Conservation (phyloP, 768 basidiomycete species). For the Daedaleopsis nitida region DNA sequence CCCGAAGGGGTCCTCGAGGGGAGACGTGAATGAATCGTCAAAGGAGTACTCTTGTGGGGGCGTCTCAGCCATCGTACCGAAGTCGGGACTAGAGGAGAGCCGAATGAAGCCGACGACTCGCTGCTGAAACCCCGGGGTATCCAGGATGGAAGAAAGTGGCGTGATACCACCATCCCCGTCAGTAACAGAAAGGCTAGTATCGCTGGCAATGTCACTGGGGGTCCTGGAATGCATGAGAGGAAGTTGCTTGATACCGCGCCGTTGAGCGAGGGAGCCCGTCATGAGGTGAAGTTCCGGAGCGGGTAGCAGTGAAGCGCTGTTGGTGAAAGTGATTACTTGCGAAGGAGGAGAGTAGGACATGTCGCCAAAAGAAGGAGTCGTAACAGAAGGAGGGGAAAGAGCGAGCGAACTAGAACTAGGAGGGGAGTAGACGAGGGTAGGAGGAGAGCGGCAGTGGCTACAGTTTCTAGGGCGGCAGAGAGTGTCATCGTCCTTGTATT, state of each 20-base stretch:
- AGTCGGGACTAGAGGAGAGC: background rate
- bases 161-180: background rate
- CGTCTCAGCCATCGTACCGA: background rate
- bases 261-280: conserved; percentile 7
- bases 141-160: conserved; percentile 1
- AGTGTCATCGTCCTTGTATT: background rate
- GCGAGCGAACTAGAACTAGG: conserved; percentile 10
- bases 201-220: background rate
- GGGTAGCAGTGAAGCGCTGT: background rate
- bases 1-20: conserved; percentile 14
- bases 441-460: conserved; percentile 8
- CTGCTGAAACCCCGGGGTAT: conserved; percentile 8
- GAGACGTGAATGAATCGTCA: too few relatives aligned
- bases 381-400: background rate
- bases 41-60: too few relatives aligned
- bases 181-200: background rate
- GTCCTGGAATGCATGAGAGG: background rate
- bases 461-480: conserved; percentile 5
- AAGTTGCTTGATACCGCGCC: conserved; percentile 7
- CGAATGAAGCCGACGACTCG: conserved; percentile 16
- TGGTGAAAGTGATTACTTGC: background rate
- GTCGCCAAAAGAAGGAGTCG: background rate
- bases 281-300: background rate
- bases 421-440: conserved; percentile 14
- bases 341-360: conserved; percentile 3